Conservation (phyloP, 2,329 filamentous ascomycete species). For the Claviceps monticola region DNA sequence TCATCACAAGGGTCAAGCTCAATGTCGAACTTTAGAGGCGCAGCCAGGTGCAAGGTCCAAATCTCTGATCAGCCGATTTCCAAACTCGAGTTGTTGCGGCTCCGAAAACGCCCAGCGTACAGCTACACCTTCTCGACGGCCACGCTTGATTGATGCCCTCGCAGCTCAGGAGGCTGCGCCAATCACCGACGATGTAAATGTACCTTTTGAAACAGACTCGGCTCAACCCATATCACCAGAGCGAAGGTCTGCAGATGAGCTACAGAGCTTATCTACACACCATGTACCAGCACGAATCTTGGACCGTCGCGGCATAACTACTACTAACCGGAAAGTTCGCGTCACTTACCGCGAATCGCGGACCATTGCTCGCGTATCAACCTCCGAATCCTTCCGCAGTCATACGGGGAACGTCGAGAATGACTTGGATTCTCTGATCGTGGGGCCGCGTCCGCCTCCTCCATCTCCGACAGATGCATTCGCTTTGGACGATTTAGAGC, state of each 20-base stretch:
- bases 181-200: neutral
- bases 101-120: neutral
- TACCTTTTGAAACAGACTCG: neutral
- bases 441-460: constrained; percentile 11
- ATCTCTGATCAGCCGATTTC: neutral
- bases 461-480: constrained; percentile 12
- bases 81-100: neutral
- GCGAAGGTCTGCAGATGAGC: neutral
- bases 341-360: constrained; percentile 22
- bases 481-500: constrained; percentile 20
- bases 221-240: neutral
- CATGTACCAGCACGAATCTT: constrained; percentile 11
- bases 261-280: constrained; percentile 3
- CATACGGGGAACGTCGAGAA: constrained; percentile 4
- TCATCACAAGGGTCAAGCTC: neutral
- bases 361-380: constrained; percentile 16
- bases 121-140: constrained; percentile 3
- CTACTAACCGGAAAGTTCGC: constrained; percentile 19
- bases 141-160: constrained; percentile 9
- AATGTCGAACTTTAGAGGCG: neutral
- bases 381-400: constrained; percentile 11
- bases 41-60: neutral
- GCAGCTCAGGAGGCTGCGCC: constrained; percentile 5
- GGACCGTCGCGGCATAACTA: constrained; percentile 12
- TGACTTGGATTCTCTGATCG: constrained; percentile 10